Conservation (phyloP, 2,329 filamentous ascomycete species). For the Didymella lethalis region DNA sequence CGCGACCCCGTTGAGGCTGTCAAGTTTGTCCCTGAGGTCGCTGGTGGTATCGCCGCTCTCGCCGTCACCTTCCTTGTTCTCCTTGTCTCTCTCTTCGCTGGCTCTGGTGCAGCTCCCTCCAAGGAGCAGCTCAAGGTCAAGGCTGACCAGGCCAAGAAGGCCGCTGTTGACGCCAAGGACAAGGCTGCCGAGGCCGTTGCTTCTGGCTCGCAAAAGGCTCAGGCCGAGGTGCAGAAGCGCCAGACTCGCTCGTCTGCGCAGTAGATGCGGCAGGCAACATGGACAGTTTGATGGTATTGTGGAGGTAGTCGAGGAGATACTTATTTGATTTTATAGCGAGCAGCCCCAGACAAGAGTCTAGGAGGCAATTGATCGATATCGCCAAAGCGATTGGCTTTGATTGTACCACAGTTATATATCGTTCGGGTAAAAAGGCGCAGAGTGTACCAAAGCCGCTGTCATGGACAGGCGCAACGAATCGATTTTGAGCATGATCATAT, state of each 20-base stretch:
- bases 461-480: conserved; percentile 27
- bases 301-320: background rate
- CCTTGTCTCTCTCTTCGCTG: conserved; percentile 70
- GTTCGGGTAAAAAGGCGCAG: conserved; percentile 38
- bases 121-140: conserved; percentile 74
- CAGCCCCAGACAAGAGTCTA: conserved; percentile 25
- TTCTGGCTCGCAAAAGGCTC: conserved; percentile 74
- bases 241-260: conserved; percentile 55
- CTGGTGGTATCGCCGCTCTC: conserved; percentile 77
- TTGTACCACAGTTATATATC: conserved; percentile 34
- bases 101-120: conserved; percentile 69
- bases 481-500: conserved; percentile 13
- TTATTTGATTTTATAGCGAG: conserved; percentile 15
- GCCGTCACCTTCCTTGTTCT: conserved; percentile 74
- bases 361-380: conserved; percentile 21
- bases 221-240: conserved; percentile 72
- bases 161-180: conserved; percentile 69
- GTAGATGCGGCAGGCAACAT: conserved; percentile 27
- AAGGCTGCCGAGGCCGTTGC: conserved; percentile 72
- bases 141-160: conserved; percentile 78
- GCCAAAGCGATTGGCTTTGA: conserved; percentile 31
- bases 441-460: conserved; percentile 43
- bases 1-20: conserved; percentile 83
- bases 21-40: conserved; percentile 91
- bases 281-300: conserved; percentile 3